Evolutionary conservation across 2,329 filamentous ascomycete species (phyloP).

Genomic region (Colletotrichum sp.): DNA sequence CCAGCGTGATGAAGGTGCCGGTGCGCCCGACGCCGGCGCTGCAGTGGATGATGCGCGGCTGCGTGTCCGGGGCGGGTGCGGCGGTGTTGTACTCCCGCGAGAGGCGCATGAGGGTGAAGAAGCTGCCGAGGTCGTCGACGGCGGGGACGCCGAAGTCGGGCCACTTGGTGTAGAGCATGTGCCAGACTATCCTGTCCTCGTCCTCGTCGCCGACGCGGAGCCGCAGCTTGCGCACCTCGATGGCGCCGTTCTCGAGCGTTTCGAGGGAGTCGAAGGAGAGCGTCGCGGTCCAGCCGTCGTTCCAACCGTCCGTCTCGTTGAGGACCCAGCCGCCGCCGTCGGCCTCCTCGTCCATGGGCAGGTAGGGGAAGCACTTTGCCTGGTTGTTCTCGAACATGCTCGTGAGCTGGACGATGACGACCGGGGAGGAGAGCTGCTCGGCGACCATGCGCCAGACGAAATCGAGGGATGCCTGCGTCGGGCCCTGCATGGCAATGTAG

Average conservation of each 20-base stretch:
- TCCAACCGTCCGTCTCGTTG: constrained; percentile 69
- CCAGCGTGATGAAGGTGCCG: constrained; percentile 95
- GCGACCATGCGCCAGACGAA: constrained; percentile 98
- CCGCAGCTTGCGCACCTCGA: constrained; percentile 77
- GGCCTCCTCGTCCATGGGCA: constrained; percentile 64
- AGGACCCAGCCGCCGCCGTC: constrained; percentile 58
- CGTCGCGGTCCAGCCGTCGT: constrained; percentile 70
- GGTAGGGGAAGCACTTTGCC: constrained; percentile 92
- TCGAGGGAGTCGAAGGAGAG: constrained; percentile 71
- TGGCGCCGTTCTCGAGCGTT: constrained; percentile 58
- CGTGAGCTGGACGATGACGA: constrained; percentile 93
- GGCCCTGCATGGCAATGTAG: constrained; percentile 95
- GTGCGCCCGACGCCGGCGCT: constrained; percentile 93
- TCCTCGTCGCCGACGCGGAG: constrained; percentile 55
- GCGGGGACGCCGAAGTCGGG: constrained; percentile 87
- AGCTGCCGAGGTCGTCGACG: constrained; percentile 68
- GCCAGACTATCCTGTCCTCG: constrained; percentile 65
- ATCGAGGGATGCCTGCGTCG: constrained; percentile 74
- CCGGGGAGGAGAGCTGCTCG: constrained; percentile 73
- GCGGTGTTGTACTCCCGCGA: constrained; percentile 63
- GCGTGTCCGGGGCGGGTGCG: constrained; percentile 27
- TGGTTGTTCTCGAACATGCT: constrained; percentile 79
- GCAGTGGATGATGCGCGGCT: constrained; percentile 82
- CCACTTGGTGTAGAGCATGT: constrained; percentile 87
- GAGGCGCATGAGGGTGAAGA: constrained; percentile 73